These are phyloP conservation scores for Linderniella brevidens DNA, from an alignment of 257 asterid species.

Conservation along the genomic window DNA sequence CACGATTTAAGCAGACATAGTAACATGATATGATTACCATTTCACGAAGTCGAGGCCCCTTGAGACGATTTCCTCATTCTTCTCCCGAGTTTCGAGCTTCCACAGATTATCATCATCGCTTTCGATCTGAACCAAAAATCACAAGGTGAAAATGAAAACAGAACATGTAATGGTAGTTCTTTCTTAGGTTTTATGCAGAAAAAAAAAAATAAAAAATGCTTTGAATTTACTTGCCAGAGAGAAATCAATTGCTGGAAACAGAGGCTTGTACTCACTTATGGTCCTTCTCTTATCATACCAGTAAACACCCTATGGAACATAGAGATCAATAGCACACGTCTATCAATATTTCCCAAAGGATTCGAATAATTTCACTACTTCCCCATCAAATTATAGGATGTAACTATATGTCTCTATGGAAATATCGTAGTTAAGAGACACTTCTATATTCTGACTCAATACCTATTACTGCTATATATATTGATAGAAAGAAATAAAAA, in stretches of 20 bases:
- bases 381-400: not conserved
- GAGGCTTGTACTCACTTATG: constrained; percentile 46
- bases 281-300: constrained; percentile 97
- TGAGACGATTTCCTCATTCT: constrained; percentile 46
- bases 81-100: constrained; percentile 55
- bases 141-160: constrained; percentile 9
- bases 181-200: constrained; percentile 9
- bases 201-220: constrained; percentile 9
- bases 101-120: constrained; percentile 60
- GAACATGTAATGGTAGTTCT: constrained; percentile 1
- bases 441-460: too few species aligned
- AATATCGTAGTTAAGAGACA: too few species aligned
- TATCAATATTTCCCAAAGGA: not conserved
- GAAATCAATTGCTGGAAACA: constrained; percentile 91
- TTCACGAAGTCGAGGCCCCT: constrained; percentile 69
- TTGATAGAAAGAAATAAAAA: not conserved
- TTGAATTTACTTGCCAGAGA: constrained; percentile 49
- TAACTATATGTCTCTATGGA: too few species aligned
- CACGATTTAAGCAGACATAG: not conserved
- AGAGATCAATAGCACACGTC: not conserved
- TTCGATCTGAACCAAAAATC: constrained; percentile 46
- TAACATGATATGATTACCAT: constrained; percentile 44
- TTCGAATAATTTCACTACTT: not conserved
- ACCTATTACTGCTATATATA: not conserved
- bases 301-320: constrained; percentile 61